These are phyloP conservation scores for Kwoniella sp. DNA, from an alignment of 768 basidiomycete species.

Conservation along the genomic window DNA sequence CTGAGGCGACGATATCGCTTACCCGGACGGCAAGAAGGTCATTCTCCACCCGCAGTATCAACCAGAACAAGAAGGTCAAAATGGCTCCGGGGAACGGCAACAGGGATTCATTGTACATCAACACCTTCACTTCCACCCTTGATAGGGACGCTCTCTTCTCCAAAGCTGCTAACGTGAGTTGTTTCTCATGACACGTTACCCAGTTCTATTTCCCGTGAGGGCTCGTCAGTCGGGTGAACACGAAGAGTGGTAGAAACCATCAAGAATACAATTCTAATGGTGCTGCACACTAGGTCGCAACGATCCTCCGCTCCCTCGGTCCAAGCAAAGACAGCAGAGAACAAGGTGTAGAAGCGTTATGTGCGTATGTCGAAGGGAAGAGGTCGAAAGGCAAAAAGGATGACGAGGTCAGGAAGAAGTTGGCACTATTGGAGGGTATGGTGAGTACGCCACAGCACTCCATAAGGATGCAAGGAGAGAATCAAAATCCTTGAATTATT, in stretches of 20 bases:
- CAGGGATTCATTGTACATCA: constrained; percentile 1
- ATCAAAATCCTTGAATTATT: no score
- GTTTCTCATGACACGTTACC: no score
- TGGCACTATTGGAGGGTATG: constrained; percentile 4
- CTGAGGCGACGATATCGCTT: no score
- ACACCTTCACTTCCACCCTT: constrained; percentile 7
- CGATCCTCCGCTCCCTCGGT: constrained; percentile 5
- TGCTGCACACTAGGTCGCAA: constrained; percentile 16
- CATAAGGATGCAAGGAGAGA: no score
- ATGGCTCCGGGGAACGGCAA: not conserved
- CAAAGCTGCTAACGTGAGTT: constrained; percentile 6
- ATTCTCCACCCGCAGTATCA: not conserved
- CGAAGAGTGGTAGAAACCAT: no score
- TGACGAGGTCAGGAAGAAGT: constrained; percentile 10
- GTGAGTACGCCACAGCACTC: not conserved
- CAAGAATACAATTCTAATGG: no score
- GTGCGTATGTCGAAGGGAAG: constrained; percentile 20
- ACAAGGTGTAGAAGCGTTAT: constrained; percentile 7
- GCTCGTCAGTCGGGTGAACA: no score
- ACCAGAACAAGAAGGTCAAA: not conserved
- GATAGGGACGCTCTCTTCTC: constrained; percentile 22
- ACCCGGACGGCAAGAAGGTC: not conserved
- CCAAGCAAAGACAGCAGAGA: constrained; percentile 2
- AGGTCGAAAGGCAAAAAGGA: constrained; percentile 14
- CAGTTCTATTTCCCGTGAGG: no score